These are phyloP conservation scores for Epicoccum sorghinum DNA, from an alignment of 2,329 filamentous ascomycete genomes.

Conservation along the genomic window DNA sequence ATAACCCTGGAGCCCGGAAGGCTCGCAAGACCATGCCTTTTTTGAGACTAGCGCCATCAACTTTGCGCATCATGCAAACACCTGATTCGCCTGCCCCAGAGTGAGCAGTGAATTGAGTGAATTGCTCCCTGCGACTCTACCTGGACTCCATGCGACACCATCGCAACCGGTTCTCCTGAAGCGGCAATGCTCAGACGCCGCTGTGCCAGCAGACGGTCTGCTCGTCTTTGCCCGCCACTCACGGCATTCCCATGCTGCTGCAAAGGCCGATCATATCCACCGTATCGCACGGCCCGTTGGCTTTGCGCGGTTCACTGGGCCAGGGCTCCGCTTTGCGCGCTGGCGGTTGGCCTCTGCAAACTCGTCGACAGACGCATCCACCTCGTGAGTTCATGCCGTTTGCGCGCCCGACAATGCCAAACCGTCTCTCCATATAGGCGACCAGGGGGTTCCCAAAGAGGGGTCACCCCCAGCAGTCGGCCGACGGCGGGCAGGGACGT, in stretches of 20 bases:
- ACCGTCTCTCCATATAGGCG: constrained; percentile 27
- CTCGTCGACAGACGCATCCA: constrained; percentile 9
- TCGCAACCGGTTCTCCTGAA: constrained; percentile 3
- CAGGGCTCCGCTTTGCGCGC: constrained; percentile 16
- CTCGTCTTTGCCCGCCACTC: constrained; percentile 3
- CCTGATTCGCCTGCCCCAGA: constrained; percentile 16
- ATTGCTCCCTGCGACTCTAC: constrained; percentile 27
- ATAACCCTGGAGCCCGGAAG: constrained; percentile 22
- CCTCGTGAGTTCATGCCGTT: constrained; percentile 6
- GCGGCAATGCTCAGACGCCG: neutral
- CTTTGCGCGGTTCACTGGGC: constrained; percentile 24
- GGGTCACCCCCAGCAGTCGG: constrained; percentile 21
- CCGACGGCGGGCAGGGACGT: constrained; percentile 22
- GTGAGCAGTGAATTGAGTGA: constrained; percentile 22
- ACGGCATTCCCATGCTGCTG: constrained; percentile 15
- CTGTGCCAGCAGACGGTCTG: constrained; percentile 2
- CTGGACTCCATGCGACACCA: constrained; percentile 13
- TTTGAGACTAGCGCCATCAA: constrained; percentile 31
- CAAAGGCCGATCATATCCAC: constrained; percentile 30
- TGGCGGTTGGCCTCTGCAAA: constrained; percentile 5
- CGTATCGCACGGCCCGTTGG: constrained; percentile 33
- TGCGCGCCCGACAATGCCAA: constrained; percentile 38
- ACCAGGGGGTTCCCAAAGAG: constrained; percentile 25
- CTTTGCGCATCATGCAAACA: constrained; percentile 21
- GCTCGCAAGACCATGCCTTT: constrained; percentile 31